phyloP scores from a whole-genome alignment of 108 stramenopile species.

The Pseudonitzschia pungens region DNA sequence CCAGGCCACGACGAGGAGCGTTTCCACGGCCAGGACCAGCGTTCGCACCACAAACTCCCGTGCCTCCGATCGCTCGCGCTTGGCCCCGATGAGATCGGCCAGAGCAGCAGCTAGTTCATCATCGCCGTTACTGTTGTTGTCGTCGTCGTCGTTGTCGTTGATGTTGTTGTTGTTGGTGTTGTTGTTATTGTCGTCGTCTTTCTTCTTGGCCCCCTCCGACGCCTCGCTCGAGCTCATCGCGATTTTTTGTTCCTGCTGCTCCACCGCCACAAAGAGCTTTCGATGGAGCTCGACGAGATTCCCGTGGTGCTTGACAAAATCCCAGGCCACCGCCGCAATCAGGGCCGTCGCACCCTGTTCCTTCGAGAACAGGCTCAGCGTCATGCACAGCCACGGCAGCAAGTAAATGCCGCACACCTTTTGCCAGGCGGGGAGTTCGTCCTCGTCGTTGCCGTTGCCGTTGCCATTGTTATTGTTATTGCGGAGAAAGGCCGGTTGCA shows the following conservation, averaged over 20 bases:
- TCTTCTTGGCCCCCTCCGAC: too few species aligned
- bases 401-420: slow-evolving; percentile 39
- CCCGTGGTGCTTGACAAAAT: slow-evolving; percentile 47
- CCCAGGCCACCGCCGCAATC: slow-evolving; percentile 44
- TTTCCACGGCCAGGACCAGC: slow-evolving; percentile 45
- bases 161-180: background rate
- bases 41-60: slow-evolving; percentile 38
- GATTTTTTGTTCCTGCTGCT: background rate
- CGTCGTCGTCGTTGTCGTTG: background rate
- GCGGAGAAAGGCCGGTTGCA: background rate
- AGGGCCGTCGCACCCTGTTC: slow-evolving; percentile 59
- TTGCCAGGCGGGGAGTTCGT: background rate
- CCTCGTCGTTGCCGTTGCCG: background rate
- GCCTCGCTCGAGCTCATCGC: too few species aligned
- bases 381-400: slow-evolving; percentile 53
- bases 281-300: slow-evolving; percentile 25
- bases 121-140: too few species aligned
- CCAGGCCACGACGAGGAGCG: slow-evolving; percentile 33
- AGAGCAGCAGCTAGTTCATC: background rate
- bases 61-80: slow-evolving; percentile 15
- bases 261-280: slow-evolving; percentile 10
- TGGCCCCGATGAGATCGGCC: background rate
- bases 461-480: background rate
- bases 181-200: background rate
- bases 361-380: slow-evolving; percentile 48